Evolutionary conservation across 495 filamentous ascomycete genomes (phyloP).

Genomic region (Trichoderma reesei): DNA sequence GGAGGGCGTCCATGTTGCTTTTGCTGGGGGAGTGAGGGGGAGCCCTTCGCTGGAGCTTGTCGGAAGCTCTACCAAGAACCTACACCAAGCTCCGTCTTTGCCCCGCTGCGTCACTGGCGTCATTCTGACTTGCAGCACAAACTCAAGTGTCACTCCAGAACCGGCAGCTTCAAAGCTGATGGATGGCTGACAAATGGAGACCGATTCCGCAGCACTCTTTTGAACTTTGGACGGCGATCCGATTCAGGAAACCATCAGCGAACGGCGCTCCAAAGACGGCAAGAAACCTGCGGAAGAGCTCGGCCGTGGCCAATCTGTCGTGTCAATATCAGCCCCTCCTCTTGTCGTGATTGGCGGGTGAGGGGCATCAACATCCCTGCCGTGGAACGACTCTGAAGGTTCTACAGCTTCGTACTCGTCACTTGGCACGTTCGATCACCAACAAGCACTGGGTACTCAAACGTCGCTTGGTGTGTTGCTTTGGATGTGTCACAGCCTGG

Average conservation of each 20-base stretch:
- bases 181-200: not conserved
- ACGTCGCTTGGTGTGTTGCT: too few relatives aligned
- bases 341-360: too few relatives aligned
- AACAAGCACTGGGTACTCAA: too few relatives aligned
- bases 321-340: too few relatives aligned
- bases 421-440: too few relatives aligned
- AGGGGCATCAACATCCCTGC: too few relatives aligned
- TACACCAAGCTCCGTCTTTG: not conserved
- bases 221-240: too few relatives aligned
- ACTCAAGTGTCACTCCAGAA: not conserved
- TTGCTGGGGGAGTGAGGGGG: not conserved
- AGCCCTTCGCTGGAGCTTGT: not conserved
- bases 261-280: not conserved
- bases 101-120: slow-evolving; percentile 6
- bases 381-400: too few relatives aligned
- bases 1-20: too few relatives aligned
- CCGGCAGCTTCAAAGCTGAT: not conserved
- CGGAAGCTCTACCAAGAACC: not conserved
- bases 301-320: too few relatives aligned
- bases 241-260: not conserved
- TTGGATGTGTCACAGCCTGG: too few relatives aligned
- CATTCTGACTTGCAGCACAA: slow-evolving; percentile 2
- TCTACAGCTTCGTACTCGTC: too few relatives aligned
- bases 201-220: not conserved
- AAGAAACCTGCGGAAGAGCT: not conserved